Percentiles rank a stretch among this genome's conserved stretches.
These are phyloP conservation scores for Debaryomyces sp. DNA, from an alignment of 1,139 yeast genomes.

Conservation along the genomic window DNA sequence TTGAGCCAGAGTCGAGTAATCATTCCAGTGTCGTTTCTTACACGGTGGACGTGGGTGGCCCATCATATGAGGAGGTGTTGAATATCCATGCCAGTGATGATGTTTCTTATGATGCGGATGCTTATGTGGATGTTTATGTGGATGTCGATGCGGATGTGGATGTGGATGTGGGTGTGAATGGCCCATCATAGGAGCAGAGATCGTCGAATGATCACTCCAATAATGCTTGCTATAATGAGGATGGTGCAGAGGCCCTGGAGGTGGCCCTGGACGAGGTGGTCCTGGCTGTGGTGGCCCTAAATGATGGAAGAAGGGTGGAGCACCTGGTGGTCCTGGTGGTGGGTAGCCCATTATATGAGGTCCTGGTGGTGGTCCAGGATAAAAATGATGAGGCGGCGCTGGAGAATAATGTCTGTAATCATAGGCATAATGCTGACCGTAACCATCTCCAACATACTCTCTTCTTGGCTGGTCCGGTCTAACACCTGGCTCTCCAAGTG, in stretches of 20 bases:
- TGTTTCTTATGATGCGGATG: constrained; percentile 9
- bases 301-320: constrained; percentile 6
- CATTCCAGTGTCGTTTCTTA: background rate
- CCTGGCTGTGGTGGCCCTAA: constrained; percentile 9
- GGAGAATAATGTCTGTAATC: constrained; percentile 6
- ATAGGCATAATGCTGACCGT: background rate
- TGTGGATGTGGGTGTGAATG: constrained; percentile 10
- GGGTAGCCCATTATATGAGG: background rate
- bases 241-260: constrained; percentile 5
- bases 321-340: background rate
- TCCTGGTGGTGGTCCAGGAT: constrained; percentile 3
- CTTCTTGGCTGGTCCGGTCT: background rate
- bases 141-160: constrained; percentile 7
- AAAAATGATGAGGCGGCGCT: constrained; percentile 1
- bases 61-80: constrained; percentile 6
- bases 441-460: background rate
- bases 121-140: constrained; percentile 6
- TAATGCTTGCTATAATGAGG: background rate
- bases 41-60: constrained; percentile 9
- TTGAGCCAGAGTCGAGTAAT: background rate
- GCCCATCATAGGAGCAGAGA: constrained; percentile 1
- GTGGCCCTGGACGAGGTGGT: constrained; percentile 12
- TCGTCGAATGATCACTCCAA: background rate
- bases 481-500: background rate
- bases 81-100: constrained; percentile 5